Evolutionary conservation across 345 rosid genomes (phyloP), one percentile per base, ranked within the genome.

Genomic region (Aquilaria sinensis): DNA sequence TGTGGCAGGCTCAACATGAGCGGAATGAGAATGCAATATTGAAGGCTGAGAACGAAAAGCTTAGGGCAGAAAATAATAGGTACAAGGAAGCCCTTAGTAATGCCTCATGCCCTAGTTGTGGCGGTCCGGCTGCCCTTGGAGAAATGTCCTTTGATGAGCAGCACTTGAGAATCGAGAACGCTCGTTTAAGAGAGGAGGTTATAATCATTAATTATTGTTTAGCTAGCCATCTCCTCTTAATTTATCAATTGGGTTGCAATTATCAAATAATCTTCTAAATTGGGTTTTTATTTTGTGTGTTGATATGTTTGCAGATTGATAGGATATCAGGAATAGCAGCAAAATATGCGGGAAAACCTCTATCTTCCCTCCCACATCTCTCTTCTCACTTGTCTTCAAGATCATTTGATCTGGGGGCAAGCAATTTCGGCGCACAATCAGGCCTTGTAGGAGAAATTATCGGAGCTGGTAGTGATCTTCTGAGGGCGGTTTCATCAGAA

Each of bases 111-210:
- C 92, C 89, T 32, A 93, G 74, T 71, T 93, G 98, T 56, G 98
- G 98, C 0, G 89, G 96, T 14, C 92, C 90, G 0, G 90, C 94
- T 0, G 83, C 94, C 50, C 78, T 85, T 3, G 98, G 98, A 6
- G 98, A 93, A 66, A 86, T 93, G 96, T 90, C 98, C 5, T 93
- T 90, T 56, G 98, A 93, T n/a, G 98, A 93, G 69, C 98, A 93
- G 41, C 97, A 93, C 64, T 50, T 88, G 76, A 86, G 98, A 74
- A 88, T 93, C 1, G 98, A 93, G 68, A 93, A 90, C 56, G 87
- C 76, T 31, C 94, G 98, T 56, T 61, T 93, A 58, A 78, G 84
- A 54, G 98, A 93, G 72, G 98, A 93, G 96, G 98, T 89, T 10
- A 48, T 31, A 37, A 4, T 32, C 9, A n/a, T 3, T 49, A 47